Evolutionary conservation across 2,329 filamentous ascomycete genomes (phyloP), one percentile per base, ranked within the genome.

Genomic region (Penicillium palitans): DNA sequence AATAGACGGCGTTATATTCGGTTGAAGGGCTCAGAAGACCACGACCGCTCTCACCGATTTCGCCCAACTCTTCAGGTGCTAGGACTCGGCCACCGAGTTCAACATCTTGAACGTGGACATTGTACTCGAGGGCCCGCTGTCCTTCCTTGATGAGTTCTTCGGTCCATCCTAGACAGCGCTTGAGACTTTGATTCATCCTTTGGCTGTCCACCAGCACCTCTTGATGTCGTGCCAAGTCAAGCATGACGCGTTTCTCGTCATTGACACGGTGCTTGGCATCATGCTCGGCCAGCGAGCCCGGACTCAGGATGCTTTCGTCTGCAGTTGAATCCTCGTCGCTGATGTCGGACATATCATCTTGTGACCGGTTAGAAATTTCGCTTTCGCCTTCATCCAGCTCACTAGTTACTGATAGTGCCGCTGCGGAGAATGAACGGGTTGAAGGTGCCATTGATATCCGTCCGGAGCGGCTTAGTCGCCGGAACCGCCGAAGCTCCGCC

Each of bases 121-220:
- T 83, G 71, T 96, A 96, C 48, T 89, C 88, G 2, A 99, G 82
- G 0, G 95, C 95, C 71, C 91, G 93, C 70, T 87, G 90, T 6
- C 90, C 95, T 66, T 97, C 92, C 49, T 85, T 88, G 72, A 99
- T 96, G 45, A 99, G 83, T 62, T 90, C 88, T 71, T 99, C 93
- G 0, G 93, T 96, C 84, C 91, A 93, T 64, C 87, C 87, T 35
- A 97, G 82, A 73, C 95, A 99, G 48, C 91, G 84, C 74, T 91
- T 96, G 46, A 99, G 83, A 72, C 90, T 96, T 73, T 96, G 90
- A 71, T 97, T 98, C 81, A 98, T 92, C 78, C 92, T 96, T 70
- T 97, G 92, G 65, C 90, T 95, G 72, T 96, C 93, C 40, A 92
- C 80, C 9, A 99, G 84, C 1, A 98, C 80, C 69, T 96, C 89